These are phyloP conservation scores for Mucor saturninus DNA, from an alignment of 371 early-diverging fungal species.

Conservation along the genomic window DNA sequence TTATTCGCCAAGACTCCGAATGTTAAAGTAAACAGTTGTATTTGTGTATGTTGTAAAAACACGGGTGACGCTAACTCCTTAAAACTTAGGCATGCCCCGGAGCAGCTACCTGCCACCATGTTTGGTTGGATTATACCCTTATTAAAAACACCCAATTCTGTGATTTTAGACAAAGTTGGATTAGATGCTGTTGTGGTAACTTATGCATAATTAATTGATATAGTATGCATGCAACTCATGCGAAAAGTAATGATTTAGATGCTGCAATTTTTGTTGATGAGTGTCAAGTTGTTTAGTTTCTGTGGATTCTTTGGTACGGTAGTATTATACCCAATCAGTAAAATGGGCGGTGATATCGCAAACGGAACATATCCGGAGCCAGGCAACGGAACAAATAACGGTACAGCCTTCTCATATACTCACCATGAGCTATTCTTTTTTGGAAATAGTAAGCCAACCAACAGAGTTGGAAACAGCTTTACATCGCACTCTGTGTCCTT, in stretches of 20 bases:
- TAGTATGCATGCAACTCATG: not conserved
- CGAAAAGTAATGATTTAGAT: conserved; percentile 29
- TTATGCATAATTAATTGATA: not conserved
- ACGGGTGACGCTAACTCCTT: not conserved
- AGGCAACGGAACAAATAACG: conserved; percentile 17
- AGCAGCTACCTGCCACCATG: conserved; percentile 53
- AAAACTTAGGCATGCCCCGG: conserved; percentile 54
- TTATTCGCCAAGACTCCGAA: conserved; percentile 68
- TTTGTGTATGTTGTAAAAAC: not conserved
- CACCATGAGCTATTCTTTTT: conserved; percentile 14
- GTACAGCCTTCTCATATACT: not conserved
- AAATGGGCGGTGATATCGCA: conserved; percentile 50
- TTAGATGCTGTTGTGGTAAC: conserved; percentile 70
- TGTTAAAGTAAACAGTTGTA: conserved; percentile 52
- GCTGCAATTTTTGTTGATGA: conserved; percentile 58
- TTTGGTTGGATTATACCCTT: conserved; percentile 70
- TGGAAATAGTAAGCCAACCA: not conserved
- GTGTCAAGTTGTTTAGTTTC: conserved; percentile 52
- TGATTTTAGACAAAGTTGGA: conserved; percentile 66
- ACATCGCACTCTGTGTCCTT: conserved; percentile 37
- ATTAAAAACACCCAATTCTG: conserved; percentile 56
- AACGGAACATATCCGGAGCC: conserved; percentile 33
- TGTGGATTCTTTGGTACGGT: conserved; percentile 57
- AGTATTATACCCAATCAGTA: conserved; percentile 51
- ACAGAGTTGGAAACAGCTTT: not conserved